Conservation (phyloP, 768 basidiomycete genomes). For the Lactarius sanguifluus region DNA sequence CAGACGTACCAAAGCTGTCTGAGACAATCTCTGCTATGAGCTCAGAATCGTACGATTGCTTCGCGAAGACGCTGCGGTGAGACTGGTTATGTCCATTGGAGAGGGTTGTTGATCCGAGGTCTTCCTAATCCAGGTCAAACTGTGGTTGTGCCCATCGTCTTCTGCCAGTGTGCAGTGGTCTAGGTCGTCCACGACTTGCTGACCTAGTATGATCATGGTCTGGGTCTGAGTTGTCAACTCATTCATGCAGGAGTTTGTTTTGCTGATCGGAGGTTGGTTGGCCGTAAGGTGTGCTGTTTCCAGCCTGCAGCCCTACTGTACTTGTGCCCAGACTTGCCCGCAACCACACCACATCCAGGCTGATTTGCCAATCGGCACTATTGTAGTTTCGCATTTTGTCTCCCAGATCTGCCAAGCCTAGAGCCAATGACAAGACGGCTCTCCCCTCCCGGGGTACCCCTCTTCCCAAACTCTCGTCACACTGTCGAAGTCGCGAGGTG, state of each 20-base stretch:
- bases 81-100: conserved; percentile 34
- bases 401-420: conserved; percentile 9
- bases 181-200: conserved; percentile 2
- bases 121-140: background rate
- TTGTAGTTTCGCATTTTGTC: background rate
- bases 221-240: conserved; percentile 8
- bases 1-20: background rate
- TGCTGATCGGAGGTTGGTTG: conserved; percentile 24
- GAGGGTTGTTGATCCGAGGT: conserved; percentile 39
- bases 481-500: conserved; percentile 11
- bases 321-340: conserved; percentile 14
- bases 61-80: conserved; percentile 1
- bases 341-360: conserved; percentile 20
- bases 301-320: conserved; percentile 10
- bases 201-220: conserved; percentile 11
- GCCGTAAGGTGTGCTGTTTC: conserved; percentile 12
- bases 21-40: background rate
- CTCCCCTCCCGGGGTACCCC: conserved; percentile 7
- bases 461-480: conserved; percentile 13
- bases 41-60: background rate
- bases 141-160: conserved; percentile 11
- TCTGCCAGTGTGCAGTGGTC: conserved; percentile 8
- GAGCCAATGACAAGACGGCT: conserved; percentile 2
- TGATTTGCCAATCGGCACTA: conserved; percentile 20
- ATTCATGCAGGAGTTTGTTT: conserved; percentile 9